phyloP scores from a whole-genome alignment of 345 rosid species.

The Citrus medica region DNA sequence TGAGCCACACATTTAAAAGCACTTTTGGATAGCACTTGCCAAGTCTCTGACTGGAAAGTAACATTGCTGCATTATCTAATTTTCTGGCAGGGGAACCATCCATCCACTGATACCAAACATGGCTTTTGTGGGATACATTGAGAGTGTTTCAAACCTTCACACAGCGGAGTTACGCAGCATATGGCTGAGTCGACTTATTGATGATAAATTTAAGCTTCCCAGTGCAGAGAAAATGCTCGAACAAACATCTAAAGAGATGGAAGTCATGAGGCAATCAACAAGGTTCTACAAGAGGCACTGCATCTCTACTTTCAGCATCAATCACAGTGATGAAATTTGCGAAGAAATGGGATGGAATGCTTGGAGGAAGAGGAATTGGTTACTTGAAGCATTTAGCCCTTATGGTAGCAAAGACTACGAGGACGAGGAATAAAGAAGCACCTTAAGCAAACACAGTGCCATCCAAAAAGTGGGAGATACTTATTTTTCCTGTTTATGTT shows the following conservation, averaged over 20 bases:
- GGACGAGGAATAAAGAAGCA: not conserved
- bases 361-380: slow-evolving; percentile 62
- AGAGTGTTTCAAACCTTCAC: slow-evolving; percentile 76
- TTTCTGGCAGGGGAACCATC: slow-evolving; percentile 60
- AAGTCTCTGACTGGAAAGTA: not conserved
- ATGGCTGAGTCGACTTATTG: slow-evolving; percentile 61
- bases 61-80: not conserved
- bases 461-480: not conserved
- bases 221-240: slow-evolving; percentile 62
- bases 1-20: slow-evolving; percentile 2
- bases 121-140: slow-evolving; percentile 75
- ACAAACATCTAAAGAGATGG: slow-evolving; percentile 48
- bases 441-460: not conserved
- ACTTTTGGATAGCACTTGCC: not conserved
- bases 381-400: slow-evolving; percentile 78
- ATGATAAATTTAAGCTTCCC: slow-evolving; percentile 63
- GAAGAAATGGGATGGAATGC: slow-evolving; percentile 75
- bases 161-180: slow-evolving; percentile 72
- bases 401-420: slow-evolving; percentile 60
- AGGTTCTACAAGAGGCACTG: slow-evolving; percentile 84
- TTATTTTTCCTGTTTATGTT: not conserved
- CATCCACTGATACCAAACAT: slow-evolving; percentile 82
- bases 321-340: slow-evolving; percentile 77
- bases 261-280: slow-evolving; percentile 53
- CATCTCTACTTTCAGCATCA: slow-evolving; percentile 87